These are phyloP conservation scores for Talaromyces stipitatus DNA, from an alignment of 495 filamentous ascomycete genomes.

Conservation along the genomic window DNA sequence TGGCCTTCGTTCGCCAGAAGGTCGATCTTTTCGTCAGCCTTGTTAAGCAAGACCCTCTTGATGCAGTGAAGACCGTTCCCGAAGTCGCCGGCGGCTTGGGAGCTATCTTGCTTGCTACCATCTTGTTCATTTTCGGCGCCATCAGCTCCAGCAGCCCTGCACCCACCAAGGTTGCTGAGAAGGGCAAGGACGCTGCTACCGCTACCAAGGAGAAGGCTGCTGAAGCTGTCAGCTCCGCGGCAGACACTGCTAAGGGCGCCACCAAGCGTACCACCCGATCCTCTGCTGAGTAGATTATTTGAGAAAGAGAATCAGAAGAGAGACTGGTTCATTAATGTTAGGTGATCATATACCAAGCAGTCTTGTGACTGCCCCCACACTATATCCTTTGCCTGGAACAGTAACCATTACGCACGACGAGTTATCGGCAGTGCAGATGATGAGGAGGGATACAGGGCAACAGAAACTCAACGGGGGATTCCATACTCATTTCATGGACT, in stretches of 20 bases:
- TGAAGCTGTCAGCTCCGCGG: conserved; percentile 57
- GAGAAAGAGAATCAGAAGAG: not conserved
- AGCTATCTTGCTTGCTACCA: conserved; percentile 58
- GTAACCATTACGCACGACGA: too few relatives aligned
- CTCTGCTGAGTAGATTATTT: conserved; percentile 17
- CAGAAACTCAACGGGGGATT: not conserved
- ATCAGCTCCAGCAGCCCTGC: conserved; percentile 46
- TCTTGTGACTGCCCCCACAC: not conserved
- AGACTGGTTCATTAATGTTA: too few relatives aligned
- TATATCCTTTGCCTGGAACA: not conserved
- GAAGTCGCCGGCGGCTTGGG: conserved; percentile 78
- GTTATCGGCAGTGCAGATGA: not conserved
- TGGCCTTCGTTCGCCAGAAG: conserved; percentile 85
- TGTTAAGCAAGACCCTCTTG: conserved; percentile 77
- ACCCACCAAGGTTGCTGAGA: conserved; percentile 49
- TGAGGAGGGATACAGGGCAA: not conserved
- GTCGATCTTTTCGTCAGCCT: conserved; percentile 80
- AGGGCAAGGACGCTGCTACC: conserved; percentile 64
- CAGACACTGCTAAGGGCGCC: conserved; percentile 57
- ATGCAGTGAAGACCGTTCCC: conserved; percentile 85
- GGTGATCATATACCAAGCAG: not conserved
- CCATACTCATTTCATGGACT: not conserved
- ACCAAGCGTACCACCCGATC: conserved; percentile 59
- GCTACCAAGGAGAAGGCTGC: conserved; percentile 74
- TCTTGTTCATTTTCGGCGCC: conserved; percentile 58